Evolutionary conservation across 768 basidiomycete species (phyloP).

Genomic region (Leucocoprinus birnbaumii): DNA sequence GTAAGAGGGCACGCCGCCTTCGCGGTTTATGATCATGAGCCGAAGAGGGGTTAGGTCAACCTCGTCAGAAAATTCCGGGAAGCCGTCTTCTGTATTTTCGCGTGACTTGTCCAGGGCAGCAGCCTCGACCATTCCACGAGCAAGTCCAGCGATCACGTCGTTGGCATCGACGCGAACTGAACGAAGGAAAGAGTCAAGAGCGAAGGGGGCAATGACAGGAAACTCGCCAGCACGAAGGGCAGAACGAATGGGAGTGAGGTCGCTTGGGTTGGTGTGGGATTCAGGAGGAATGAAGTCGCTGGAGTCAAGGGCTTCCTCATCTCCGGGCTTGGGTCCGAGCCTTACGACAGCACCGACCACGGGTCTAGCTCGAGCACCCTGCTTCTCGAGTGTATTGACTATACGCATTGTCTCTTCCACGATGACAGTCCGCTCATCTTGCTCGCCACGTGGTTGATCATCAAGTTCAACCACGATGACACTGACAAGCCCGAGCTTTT

Average conservation of each 20-base stretch:
- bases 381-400: slow-evolving; percentile 76
- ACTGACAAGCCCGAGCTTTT: slow-evolving; percentile 92
- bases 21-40: slow-evolving; percentile 95
- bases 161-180: slow-evolving; percentile 85
- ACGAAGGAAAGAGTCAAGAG: slow-evolving; percentile 86
- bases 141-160: slow-evolving; percentile 84
- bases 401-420: slow-evolving; percentile 85
- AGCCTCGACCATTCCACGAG: slow-evolving; percentile 77
- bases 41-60: slow-evolving; percentile 90
- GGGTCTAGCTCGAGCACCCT: slow-evolving; percentile 86
- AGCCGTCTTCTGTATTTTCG: slow-evolving; percentile 29
- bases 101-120: slow-evolving; percentile 28
- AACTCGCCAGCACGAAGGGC: slow-evolving; percentile 94
- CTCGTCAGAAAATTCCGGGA: slow-evolving; percentile 42
- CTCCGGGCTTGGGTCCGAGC: slow-evolving; percentile 71
- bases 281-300: slow-evolving; percentile 50
- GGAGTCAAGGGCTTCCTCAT: slow-evolving; percentile 26
- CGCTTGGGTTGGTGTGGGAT: slow-evolving; percentile 76
- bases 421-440: slow-evolving; percentile 63
- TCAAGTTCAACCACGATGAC: slow-evolving; percentile 96
- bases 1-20: slow-evolving; percentile 97
- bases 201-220: slow-evolving; percentile 91
- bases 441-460: slow-evolving; percentile 61
- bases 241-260: slow-evolving; percentile 81
- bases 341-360: slow-evolving; percentile 84